These are phyloP conservation scores for Clavispora phyllophila DNA, from an alignment of 805 yeast genomes.

Conservation along the genomic window DNA sequence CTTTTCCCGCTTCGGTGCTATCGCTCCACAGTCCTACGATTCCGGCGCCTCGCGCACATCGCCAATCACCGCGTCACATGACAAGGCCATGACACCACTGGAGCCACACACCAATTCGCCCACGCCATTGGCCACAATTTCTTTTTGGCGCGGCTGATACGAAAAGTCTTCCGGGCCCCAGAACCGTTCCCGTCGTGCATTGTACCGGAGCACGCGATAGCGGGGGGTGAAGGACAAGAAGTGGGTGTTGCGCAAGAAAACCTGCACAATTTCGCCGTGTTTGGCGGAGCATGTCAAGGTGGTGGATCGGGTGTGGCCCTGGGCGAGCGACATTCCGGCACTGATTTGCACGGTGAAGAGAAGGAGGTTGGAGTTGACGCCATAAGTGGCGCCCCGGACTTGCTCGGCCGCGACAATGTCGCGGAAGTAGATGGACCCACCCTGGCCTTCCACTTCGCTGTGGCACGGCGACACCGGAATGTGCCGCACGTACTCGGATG, in stretches of 20 bases:
- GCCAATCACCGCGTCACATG: slow-evolving; percentile 3
- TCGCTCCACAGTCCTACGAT: too few relatives aligned
- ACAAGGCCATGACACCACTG: slow-evolving; percentile 6
- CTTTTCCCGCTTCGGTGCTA: too few relatives aligned
- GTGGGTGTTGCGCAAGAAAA: slow-evolving; percentile 10
- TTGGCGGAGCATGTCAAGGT: slow-evolving; percentile 8
- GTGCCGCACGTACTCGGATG: not conserved
- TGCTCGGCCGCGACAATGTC: not conserved
- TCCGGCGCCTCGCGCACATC: slow-evolving; percentile 1
- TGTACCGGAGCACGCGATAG: slow-evolving; percentile 6
- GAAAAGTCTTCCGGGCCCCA: not conserved
- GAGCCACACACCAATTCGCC: slow-evolving; percentile 16
- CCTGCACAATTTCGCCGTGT: slow-evolving; percentile 15
- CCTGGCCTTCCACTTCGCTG: slow-evolving; percentile 13
- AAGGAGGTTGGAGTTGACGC: slow-evolving; percentile 1
- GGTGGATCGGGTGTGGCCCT: not conserved
- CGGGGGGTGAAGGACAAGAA: slow-evolving; percentile 11
- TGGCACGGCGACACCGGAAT: slow-evolving; percentile 13
- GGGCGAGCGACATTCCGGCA: slow-evolving; percentile 5
- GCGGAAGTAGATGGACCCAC: slow-evolving; percentile 10
- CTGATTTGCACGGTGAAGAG: slow-evolving; percentile 2
- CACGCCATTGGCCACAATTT: slow-evolving; percentile 7
- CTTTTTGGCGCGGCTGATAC: slow-evolving; percentile 4
- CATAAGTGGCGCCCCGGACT: slow-evolving; percentile 5
- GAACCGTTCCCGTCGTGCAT: slow-evolving; percentile 3